phyloP scores from a whole-genome alignment of 2,329 filamentous ascomycete species.

The Aspergillus tanneri region DNA sequence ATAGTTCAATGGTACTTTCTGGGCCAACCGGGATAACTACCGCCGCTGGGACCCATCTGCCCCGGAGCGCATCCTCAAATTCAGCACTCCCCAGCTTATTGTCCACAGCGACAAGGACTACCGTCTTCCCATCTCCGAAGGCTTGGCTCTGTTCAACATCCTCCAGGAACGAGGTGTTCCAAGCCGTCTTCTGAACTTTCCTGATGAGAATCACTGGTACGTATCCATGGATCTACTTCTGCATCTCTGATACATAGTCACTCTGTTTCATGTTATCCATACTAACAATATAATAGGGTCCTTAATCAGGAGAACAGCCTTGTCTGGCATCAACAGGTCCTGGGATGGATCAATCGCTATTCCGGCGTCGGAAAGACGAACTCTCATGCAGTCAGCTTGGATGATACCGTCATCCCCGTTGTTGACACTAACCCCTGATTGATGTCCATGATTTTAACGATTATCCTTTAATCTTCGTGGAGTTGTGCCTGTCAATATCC shows the following conservation, averaged over 20 bases:
- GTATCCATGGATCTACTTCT: slow-evolving; percentile 5
- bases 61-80: slow-evolving; percentile 61
- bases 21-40: slow-evolving; percentile 60
- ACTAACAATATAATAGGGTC: slow-evolving; percentile 55
- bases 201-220: slow-evolving; percentile 66
- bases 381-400: slow-evolving; percentile 31
- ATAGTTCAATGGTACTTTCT: slow-evolving; percentile 50
- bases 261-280: too few relatives aligned
- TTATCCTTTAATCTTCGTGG: background rate
- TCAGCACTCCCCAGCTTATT: slow-evolving; percentile 77
- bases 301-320: slow-evolving; percentile 84
- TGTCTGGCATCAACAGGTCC: slow-evolving; percentile 80
- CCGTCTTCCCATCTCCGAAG: slow-evolving; percentile 77
- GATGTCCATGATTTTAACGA: background rate
- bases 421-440: slow-evolving; percentile 31
- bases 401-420: slow-evolving; percentile 35
- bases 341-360: slow-evolving; percentile 67
- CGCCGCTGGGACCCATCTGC: slow-evolving; percentile 65
- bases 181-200: slow-evolving; percentile 75
- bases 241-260: background rate
- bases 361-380: slow-evolving; percentile 35
- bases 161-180: slow-evolving; percentile 71
- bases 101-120: slow-evolving; percentile 87
- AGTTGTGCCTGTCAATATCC: too few relatives aligned
- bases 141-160: slow-evolving; percentile 76